Evolutionary conservation across 148 eudicot species (phyloP).

Genomic region (Beta vulgaris): DNA sequence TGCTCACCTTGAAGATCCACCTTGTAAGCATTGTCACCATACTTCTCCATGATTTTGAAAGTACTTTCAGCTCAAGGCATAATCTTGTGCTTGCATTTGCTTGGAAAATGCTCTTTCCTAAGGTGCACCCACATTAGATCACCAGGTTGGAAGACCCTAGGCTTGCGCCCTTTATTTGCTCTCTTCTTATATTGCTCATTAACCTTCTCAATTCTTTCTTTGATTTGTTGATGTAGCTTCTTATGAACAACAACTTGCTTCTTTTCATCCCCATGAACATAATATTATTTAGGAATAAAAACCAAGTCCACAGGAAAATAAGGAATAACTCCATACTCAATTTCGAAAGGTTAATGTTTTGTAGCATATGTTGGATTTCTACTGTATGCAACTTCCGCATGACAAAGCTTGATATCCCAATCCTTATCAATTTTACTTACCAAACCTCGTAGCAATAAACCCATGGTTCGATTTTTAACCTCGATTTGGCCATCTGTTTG

Average conservation of each 20-base stretch:
- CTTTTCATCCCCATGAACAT: background rate
- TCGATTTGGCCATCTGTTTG: conserved; percentile 16
- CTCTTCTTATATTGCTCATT: background rate
- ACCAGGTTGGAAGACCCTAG: background rate
- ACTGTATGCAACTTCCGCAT: conserved; percentile 19
- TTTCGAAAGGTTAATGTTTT: conserved; percentile 3
- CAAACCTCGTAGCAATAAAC: background rate
- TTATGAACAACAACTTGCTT: background rate
- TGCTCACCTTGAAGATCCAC: background rate
- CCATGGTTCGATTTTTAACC: conserved; percentile 2
- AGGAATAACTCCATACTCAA: background rate
- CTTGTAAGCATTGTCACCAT: background rate
- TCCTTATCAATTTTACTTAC: background rate
- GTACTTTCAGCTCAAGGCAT: conserved; percentile 9
- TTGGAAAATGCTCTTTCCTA: background rate
- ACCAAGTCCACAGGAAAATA: background rate
- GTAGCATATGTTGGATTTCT: conserved; percentile 4
- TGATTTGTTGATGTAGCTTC: background rate
- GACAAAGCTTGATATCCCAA: conserved; percentile 6
- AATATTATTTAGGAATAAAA: background rate
- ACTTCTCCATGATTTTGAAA: background rate
- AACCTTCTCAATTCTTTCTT: background rate
- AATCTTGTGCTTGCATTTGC: background rate
- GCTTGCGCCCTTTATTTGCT: background rate
- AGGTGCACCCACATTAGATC: conserved; percentile 10